phyloP scores from a whole-genome alignment of 1,284 basidiomycete genomes.

The Sanguinoderma infundibulare region DNA sequence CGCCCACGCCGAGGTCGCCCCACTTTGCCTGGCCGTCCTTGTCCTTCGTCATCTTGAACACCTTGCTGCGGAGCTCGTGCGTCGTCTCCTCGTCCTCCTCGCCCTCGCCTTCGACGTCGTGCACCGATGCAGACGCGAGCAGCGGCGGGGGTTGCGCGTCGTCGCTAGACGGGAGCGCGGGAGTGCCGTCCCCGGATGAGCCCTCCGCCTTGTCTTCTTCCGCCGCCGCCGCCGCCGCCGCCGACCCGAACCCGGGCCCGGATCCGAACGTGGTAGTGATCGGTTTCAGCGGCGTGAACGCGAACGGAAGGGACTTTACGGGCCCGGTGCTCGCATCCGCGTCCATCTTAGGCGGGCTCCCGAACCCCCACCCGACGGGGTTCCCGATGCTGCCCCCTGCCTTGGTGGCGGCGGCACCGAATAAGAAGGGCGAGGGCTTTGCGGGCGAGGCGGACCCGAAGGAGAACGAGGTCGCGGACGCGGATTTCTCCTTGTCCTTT shows the following conservation, averaged over 20 bases:
- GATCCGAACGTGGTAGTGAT: not conserved
- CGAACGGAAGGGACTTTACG: conserved; percentile 23
- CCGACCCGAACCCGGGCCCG: conserved; percentile 11
- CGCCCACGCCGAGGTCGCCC: conserved; percentile 64
- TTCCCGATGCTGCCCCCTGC: conserved; percentile 58
- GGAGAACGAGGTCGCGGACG: conserved; percentile 25
- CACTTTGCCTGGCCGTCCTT: conserved; percentile 56
- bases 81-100: conserved; percentile 84
- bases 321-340: conserved; percentile 15
- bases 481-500: conserved; percentile 6
- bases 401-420: conserved; percentile 19
- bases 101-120: conserved; percentile 76
- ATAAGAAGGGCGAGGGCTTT: conserved; percentile 23
- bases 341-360: conserved; percentile 41
- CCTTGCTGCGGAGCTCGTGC: conserved; percentile 64
- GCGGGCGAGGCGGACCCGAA: conserved; percentile 27
- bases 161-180: conserved; percentile 42
- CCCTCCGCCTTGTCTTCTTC: conserved; percentile 30
- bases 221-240: conserved; percentile 26
- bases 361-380: conserved; percentile 62
- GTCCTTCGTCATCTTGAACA: conserved; percentile 60
- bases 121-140: conserved; percentile 44
- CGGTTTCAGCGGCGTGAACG: no score
- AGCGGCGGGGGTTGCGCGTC: conserved; percentile 36
- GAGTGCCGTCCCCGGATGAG: conserved; percentile 31